phyloP scores from a whole-genome alignment of 495 filamentous ascomycete species.

The Hypoxylon perforatum region DNA sequence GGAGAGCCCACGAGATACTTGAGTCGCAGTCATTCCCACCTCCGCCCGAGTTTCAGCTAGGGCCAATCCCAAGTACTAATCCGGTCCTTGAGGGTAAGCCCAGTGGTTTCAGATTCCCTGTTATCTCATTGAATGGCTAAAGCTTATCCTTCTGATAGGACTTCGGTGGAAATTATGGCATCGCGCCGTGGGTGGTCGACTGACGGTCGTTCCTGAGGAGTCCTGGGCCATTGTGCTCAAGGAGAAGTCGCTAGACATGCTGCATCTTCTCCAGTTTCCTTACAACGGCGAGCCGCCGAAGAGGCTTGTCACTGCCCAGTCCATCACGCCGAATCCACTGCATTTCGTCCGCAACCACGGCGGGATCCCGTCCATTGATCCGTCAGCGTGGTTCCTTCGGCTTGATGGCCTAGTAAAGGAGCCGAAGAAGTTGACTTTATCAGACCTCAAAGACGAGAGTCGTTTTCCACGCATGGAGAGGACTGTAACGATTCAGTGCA shows the following conservation, averaged over 20 bases:
- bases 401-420: constrained; percentile 68
- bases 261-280: constrained; percentile 75
- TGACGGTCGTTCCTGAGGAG: constrained; percentile 60
- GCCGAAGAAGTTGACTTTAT: constrained; percentile 63
- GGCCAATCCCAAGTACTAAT: constrained; percentile 69
- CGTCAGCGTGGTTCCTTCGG: constrained; percentile 60
- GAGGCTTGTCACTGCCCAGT: constrained; percentile 57
- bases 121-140: not conserved
- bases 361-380: constrained; percentile 68
- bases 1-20: constrained; percentile 65
- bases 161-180: constrained; percentile 75
- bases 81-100: constrained; percentile 61
- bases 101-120: not conserved
- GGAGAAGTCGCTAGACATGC: constrained; percentile 74
- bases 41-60: constrained; percentile 69
- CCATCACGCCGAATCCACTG: constrained; percentile 68
- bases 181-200: constrained; percentile 64
- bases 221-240: constrained; percentile 67
- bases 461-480: constrained; percentile 66
- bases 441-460: constrained; percentile 66
- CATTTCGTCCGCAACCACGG: constrained; percentile 77
- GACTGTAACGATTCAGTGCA: constrained; percentile 72
- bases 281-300: constrained; percentile 76
- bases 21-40: constrained; percentile 65
- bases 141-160: constrained; percentile 43